phyloP scores from a whole-genome alignment of 805 yeast genomes.

The Candida krabiensis region DNA sequence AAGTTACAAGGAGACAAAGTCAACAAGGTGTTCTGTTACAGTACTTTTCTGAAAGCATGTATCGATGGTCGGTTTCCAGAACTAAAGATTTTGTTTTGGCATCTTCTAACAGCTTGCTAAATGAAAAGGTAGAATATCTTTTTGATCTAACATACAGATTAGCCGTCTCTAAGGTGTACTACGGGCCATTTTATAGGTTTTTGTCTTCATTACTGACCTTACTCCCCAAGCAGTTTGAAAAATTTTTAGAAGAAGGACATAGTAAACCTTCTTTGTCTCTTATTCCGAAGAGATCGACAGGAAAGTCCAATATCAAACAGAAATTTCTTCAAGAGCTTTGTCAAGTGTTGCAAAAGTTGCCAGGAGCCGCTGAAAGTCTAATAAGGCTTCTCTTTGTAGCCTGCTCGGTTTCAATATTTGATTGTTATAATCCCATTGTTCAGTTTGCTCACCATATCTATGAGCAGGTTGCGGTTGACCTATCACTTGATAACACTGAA shows the following conservation, averaged over 20 bases:
- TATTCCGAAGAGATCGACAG: constrained; percentile 25
- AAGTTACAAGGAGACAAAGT: constrained; percentile 40
- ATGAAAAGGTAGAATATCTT: constrained; percentile 32
- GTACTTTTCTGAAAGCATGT: constrained; percentile 46
- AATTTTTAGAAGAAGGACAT: constrained; percentile 23
- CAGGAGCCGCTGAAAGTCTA: constrained; percentile 31
- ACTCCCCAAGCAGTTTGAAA: constrained; percentile 32
- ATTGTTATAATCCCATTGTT: constrained; percentile 29
- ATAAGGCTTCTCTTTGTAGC: constrained; percentile 35
- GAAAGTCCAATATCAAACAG: constrained; percentile 22
- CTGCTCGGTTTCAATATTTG: constrained; percentile 26
- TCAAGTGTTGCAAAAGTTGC: constrained; percentile 22
- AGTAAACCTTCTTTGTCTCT: constrained; percentile 22
- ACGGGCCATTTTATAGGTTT: constrained; percentile 31
- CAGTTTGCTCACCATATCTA: constrained; percentile 28
- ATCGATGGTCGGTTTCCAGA: constrained; percentile 51
- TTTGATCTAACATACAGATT: constrained; percentile 36
- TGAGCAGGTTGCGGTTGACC: constrained; percentile 23
- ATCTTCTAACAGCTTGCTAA: constrained; percentile 10
- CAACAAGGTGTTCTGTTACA: constrained; percentile 46
- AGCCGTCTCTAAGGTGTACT: constrained; percentile 30
- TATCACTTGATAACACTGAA: constrained; percentile 31
- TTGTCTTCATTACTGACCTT: constrained; percentile 35
- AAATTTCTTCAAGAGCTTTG: constrained; percentile 27
- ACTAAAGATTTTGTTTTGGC: constrained; percentile 43